These are phyloP conservation scores for Mortierella sp. DNA, from an alignment of 371 early-diverging fungal genomes.

Conservation along the genomic window DNA sequence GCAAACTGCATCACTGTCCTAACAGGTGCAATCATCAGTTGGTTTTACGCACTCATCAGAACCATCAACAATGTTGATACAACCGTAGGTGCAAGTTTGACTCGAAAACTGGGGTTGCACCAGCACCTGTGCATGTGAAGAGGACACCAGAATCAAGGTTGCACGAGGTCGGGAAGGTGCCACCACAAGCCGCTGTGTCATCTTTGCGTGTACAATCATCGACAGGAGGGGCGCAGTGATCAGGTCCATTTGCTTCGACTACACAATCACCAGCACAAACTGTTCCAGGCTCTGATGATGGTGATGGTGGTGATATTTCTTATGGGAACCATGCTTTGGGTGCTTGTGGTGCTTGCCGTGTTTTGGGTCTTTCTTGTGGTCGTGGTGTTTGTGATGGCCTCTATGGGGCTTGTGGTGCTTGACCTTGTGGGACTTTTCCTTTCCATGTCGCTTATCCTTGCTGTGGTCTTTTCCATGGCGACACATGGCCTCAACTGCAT, in stretches of 20 bases:
- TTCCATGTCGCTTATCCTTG: too few species aligned
- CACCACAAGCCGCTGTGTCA: slow-evolving; percentile 8
- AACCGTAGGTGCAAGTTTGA: slow-evolving; percentile 4
- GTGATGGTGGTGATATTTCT: not conserved
- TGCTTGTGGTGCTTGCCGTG: slow-evolving; percentile 16
- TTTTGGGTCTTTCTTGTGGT: not conserved
- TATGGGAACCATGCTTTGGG: slow-evolving; percentile 3
- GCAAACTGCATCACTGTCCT: slow-evolving; percentile 3
- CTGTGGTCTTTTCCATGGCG: too few species aligned
- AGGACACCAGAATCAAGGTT: not conserved
- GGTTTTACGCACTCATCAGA: slow-evolving; percentile 3
- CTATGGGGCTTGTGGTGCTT: too few species aligned
- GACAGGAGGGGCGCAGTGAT: slow-evolving; percentile 6
- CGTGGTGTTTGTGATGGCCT: not conserved
- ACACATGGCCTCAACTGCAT: too few species aligned
- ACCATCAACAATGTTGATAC: not conserved
- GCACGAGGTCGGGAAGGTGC: slow-evolving; percentile 7
- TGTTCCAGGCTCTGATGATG: not conserved
- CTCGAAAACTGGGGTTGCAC: not conserved
- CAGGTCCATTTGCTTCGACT: not conserved
- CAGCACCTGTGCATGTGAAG: slow-evolving; percentile 7
- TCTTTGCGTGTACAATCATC: slow-evolving; percentile 11
- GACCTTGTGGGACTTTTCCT: too few species aligned
- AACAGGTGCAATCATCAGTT: slow-evolving; percentile 6
- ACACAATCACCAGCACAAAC: slow-evolving; percentile 1